Base-by-base conservation (phyloP, 495 filamentous ascomycete species). In the Aspergillus coremiiformis region DNA sequence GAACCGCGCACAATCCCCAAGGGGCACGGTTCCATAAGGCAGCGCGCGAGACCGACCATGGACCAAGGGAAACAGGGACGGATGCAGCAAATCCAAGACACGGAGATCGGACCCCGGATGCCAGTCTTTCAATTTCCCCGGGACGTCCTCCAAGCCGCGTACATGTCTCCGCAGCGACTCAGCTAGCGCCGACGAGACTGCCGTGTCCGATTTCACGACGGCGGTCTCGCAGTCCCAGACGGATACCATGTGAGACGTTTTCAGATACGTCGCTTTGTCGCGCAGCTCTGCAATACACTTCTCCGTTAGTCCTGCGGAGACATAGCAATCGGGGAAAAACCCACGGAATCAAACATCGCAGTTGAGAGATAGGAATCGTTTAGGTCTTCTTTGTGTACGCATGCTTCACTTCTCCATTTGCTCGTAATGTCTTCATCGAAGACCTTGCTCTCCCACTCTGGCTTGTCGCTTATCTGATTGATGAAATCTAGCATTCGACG, bases 41-140 rank as follows among this genome's bases (percentile, higher is more conserved):
- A 58, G 44, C 6, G 46, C 44, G 19, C 42, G 26, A 9, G 51
- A 48, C 9, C 15, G 24, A 3, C 51, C 56, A 24, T 54, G 46
- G 1, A 58, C 37, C 8, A 58, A 14, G 0, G 56, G 56, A 22
- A 54, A 58, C 11, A 58, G 51, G 0, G 56, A 58, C 5, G 56
- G 56, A 22, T 58, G 56, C 11, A 58, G 43, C 5, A 58, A 35
- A 23, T 58, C 56, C 2, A 58, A 26, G 3, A 58, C 56, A n/a
- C 48, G 51, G 5, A 20, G 11, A 15, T 54, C 51, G 1, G 56
- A 58, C 9, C 56, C 20, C 5, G 56, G 56, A 24, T 58, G 56
- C 24, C 33, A 58, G 43, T 58, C 56, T 14, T 52, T 58, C 14
- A 39, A 9, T 5, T 49, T 23, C 0, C 37, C 20, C 0, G 47